Evolutionary conservation across 495 filamentous ascomycete genomes (phyloP).

Genomic region (Xylaria nigripes): DNA sequence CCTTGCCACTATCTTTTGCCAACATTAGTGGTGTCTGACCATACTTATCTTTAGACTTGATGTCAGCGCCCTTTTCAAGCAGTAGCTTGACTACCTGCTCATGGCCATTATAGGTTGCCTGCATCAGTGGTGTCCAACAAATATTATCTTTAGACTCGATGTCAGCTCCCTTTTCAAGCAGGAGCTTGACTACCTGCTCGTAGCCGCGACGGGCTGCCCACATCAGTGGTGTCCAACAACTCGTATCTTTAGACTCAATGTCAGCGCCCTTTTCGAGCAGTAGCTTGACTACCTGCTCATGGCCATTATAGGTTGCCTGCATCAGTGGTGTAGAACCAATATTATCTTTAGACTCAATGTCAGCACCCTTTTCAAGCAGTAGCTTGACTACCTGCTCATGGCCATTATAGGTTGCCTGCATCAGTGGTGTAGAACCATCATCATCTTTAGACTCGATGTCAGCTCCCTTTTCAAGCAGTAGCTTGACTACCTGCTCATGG

Average conservation of each 20-base stretch:
- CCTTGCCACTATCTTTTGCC: constrained; percentile 1
- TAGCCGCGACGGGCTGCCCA: neutral
- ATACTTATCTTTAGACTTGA: neutral
- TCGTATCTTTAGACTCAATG: neutral
- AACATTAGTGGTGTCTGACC: constrained; percentile 5
- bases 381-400: neutral
- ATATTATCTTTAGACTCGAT: constrained; percentile 10
- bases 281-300: too few relatives aligned
- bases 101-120: neutral
- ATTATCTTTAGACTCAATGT: too few relatives aligned
- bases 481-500: neutral
- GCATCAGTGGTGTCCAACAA: neutral
- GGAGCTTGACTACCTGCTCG: neutral
- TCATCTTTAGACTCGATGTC: neutral
- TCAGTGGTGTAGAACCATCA: constrained; percentile 1
- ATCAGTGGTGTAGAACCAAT: too few relatives aligned
- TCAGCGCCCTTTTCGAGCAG: constrained; percentile 13
- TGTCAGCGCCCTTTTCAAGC: neutral
- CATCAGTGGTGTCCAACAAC: neutral
- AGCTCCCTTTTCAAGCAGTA: neutral
- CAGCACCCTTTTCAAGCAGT: too few relatives aligned
- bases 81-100: neutral
- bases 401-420: constrained; percentile 1
- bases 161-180: neutral
- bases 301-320: too few relatives aligned